Evolutionary conservation across 768 basidiomycete genomes (phyloP), one percentile per base, ranked within the genome.

Genomic region (Podaxis sp.): DNA sequence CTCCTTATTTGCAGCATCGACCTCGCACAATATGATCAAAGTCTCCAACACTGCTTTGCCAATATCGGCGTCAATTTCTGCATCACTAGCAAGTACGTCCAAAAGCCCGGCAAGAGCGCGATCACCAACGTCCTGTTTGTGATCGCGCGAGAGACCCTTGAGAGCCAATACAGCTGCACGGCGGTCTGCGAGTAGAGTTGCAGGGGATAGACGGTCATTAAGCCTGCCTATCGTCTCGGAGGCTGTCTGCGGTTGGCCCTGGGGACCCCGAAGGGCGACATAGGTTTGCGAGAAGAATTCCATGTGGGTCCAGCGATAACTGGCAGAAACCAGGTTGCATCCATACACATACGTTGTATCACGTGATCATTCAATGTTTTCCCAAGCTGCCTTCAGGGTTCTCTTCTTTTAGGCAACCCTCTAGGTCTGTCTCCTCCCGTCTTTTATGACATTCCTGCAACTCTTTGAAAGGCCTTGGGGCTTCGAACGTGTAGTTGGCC

Each of bases 31-130:
- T 63, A 87, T 75, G 70, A 86, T 84, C 58, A 98, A 77, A 1
- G 94, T 97, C 77, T 99, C 97, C 68, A 99, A 77, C 3, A 89
- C 88, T 22, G 95, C 96, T 71, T 93, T 97, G 1, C 90, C 96
- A 64, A 91, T 93, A 68, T 98, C 97, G 4, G 87, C 80, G 73
- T 99, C 97, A 56, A 94, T 84, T 66, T 93, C 88, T 0, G 94
- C 91, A 71, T 98, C 96, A 63, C 91, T 91, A 69, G 89, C 83
- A 36, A 98, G 78, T 36, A 93, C 90, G 29, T 90, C 87, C 3
- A 97, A 71, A 17, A 98, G 83, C 3, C 92, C 90, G 8, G 82
- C 76, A 7, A 98, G 79, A 1, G 94, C 91, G 52, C 82, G 81
- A 64, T 85, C 81, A 15, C 94, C 95, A 22, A 98, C 91, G 63